Evolutionary conservation across 1,284 basidiomycete species (phyloP).

Genomic region (Malassezia equina): DNA sequence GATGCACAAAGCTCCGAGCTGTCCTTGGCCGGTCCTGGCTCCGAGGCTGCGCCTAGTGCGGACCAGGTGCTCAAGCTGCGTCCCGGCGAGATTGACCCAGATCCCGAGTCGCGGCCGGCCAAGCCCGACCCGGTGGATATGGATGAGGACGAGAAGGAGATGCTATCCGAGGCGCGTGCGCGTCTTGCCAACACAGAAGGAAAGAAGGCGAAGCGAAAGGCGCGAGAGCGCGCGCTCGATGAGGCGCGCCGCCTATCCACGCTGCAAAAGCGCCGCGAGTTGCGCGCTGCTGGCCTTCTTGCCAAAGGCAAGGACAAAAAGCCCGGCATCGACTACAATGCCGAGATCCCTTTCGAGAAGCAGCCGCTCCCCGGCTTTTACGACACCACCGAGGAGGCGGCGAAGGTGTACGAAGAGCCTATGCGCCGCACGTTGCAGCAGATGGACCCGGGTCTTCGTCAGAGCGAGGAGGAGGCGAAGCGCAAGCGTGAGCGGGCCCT

Average conservation of each 20-base stretch:
- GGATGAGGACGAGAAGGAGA: constrained; percentile 99
- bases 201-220: constrained; percentile 98
- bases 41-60: constrained; percentile 66
- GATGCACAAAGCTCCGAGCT: constrained; percentile 49
- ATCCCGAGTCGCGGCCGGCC: constrained; percentile 96
- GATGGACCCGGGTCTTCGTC: constrained; percentile 60
- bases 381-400: constrained; percentile 86
- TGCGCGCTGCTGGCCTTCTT: constrained; percentile 95
- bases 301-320: constrained; percentile 70
- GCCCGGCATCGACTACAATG: constrained; percentile 98
- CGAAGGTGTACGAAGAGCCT: constrained; percentile 74
- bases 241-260: constrained; percentile 88
- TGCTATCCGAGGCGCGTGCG: constrained; percentile 96
- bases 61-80: constrained; percentile 80
- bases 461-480: constrained; percentile 53
- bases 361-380: constrained; percentile 91
- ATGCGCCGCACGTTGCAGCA: constrained; percentile 69
- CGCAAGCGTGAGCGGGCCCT: constrained; percentile 61
- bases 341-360: constrained; percentile 98
- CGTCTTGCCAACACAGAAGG: constrained; percentile 97
- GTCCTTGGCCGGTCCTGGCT: constrained; percentile 70
- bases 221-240: constrained; percentile 70
- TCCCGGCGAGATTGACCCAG: constrained; percentile 95
- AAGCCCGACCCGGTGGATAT: constrained; percentile 98
- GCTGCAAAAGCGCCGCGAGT: constrained; percentile 91